Conservation (phyloP, 345 rosid species). For the Eucalyptus microcorys region DNA sequence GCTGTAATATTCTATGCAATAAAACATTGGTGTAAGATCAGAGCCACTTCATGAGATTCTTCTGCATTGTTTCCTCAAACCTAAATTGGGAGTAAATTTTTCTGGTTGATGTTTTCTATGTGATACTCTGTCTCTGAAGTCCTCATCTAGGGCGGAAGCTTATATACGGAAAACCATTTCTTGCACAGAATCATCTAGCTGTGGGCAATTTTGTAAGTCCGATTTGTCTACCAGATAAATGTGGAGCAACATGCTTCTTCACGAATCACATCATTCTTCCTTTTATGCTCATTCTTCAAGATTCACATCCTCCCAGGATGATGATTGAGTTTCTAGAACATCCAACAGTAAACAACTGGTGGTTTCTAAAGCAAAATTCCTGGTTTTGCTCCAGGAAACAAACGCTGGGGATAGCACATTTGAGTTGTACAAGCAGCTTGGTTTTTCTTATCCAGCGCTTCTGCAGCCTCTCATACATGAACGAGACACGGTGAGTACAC, state of each 20-base stretch:
- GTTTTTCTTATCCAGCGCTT: conserved; percentile 66
- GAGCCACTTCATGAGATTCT: not conserved
- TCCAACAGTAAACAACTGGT: not conserved
- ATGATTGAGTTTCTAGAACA: not conserved
- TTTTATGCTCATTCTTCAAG: not conserved
- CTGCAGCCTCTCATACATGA: conserved; percentile 69
- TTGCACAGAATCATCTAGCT: not conserved
- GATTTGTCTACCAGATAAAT: not conserved
- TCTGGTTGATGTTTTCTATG: not conserved
- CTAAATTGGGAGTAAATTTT: not conserved
- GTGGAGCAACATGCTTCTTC: not conserved
- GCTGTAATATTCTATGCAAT: not conserved
- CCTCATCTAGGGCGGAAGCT: not conserved
- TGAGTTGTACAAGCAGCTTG: conserved; percentile 56
- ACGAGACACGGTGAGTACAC: conserved; percentile 63
- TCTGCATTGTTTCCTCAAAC: not conserved
- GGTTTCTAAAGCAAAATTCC: not conserved
- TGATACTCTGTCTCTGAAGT: not conserved
- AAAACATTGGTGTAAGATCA: not conserved
- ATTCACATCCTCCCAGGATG: not conserved
- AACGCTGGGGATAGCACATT: conserved; percentile 20
- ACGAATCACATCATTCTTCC: not conserved
- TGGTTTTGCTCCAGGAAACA: conserved; percentile 23
- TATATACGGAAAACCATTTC: not conserved
- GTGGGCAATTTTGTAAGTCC: not conserved